Percentiles rank a stretch among this genome's conserved stretches.
phyloP scores from a whole-genome alignment of 2,329 filamentous ascomycete species.

The Aspergillus brunneoviolaceus region DNA sequence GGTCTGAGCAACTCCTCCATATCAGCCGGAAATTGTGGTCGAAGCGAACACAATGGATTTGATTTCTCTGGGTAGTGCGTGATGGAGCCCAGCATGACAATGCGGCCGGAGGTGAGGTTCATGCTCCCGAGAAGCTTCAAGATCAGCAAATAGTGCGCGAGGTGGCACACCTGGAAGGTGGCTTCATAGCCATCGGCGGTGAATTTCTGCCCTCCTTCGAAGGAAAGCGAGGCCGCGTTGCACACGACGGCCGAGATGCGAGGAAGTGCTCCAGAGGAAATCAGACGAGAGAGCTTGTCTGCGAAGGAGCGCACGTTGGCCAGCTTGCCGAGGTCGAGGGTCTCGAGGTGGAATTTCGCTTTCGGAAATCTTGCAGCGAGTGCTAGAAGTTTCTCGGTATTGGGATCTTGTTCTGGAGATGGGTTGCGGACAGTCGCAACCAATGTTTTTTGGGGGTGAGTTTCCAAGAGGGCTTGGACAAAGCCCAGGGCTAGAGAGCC shows the following conservation, averaged over 20 bases:
- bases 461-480: conserved; percentile 24
- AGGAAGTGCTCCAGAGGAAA: conserved; percentile 31
- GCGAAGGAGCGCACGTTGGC: conserved; percentile 39
- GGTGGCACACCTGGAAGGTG: conserved; percentile 42
- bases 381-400: conserved; percentile 26
- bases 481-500: conserved; percentile 34
- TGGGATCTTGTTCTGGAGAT: conserved; percentile 24
- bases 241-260: conserved; percentile 40
- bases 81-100: conserved; percentile 35
- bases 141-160: conserved; percentile 41
- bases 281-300: conserved; percentile 20
- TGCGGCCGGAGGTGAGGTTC: conserved; percentile 20
- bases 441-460: conserved; percentile 23
- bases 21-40: conserved; percentile 36
- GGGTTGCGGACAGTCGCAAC: conserved; percentile 34
- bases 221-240: conserved; percentile 44
- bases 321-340: conserved; percentile 40
- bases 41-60: conserved; percentile 40
- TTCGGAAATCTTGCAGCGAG: conserved; percentile 22
- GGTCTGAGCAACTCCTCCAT: conserved; percentile 41
- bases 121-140: conserved; percentile 36
- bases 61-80: conserved; percentile 40
- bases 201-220: conserved; percentile 31
- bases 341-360: conserved; percentile 30
- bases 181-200: conserved; percentile 42